Base-by-base conservation (phyloP, 768 basidiomycete species). In the Rhizopogon vinicolor region DNA sequence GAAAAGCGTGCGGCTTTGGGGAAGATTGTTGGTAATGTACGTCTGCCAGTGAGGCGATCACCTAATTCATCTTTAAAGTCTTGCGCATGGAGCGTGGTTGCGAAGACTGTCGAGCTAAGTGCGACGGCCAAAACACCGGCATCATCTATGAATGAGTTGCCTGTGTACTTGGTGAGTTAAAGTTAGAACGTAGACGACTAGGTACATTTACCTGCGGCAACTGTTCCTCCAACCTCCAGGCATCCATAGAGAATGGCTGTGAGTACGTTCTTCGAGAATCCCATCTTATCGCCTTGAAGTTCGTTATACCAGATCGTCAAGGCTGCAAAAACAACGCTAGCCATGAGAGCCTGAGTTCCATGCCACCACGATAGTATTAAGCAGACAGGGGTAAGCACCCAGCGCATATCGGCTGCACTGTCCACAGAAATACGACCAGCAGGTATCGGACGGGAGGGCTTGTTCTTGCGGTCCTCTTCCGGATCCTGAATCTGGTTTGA, bases 51-150 rank as follows among this genome's bases (percentile, higher is more conserved):
- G n/a, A 66, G 48, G 5, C 62, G 60, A 48, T 80, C 80, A 0
- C 79, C 79, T n/a, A 68, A 65, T 13, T 72, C 60, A 52, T 81
- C 80, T 29, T 74, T 68, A 55, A 76, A 81, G 54, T 81, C 80
- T 62, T 79, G 76, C 2, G 76, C 72, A 19, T 80, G 78, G 10
- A 79, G 74, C 3, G 78, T 80, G 0, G 78, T 78, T 2, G 73
- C 61, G 37, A 79, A 70, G 14, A 78, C 71, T 0, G 67, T 66
- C 7, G 71, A 65, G 25, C 74, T 76, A 45, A 75, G 55, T 42
- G 65, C 64, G 35, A 74, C 58, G 0, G 78, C 70, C 5, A 71
- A 56, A 40, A 61, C 58, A 3, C 63, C 69, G 0, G 67, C 69
- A 6, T 64, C 1, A 16, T 49, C 48, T 8, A 49, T 35, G 55